Base-by-base conservation (phyloP, 2,329 filamentous ascomycete genomes). In the Echinosphaeria canescens region DNA sequence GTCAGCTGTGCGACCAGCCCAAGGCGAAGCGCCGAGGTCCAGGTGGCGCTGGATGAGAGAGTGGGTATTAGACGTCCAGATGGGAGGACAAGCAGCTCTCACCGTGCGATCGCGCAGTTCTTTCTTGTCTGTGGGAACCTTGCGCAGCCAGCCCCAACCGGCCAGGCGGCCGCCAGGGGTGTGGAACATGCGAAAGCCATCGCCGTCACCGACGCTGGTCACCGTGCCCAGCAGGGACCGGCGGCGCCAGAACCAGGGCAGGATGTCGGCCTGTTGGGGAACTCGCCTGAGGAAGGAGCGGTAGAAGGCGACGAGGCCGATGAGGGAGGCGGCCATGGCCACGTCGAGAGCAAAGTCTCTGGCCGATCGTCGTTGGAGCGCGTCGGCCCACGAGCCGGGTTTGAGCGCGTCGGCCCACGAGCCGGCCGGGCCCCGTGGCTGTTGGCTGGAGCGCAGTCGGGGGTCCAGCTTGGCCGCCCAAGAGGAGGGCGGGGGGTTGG, bases 151-250 rank as follows among this genome's bases (percentile, higher is more conserved):
- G n/a, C 76, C 82, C 88, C 88, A 98, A 28, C 88, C 88, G 9
- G 75, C 62, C 27, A 84, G 48, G 36, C 71, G 62, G 9, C 88
- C 88, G n/a, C 85, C 85, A 0, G 88, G 88, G 0, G 82, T 95
- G 47, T 98, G 88, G 46, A 75, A 98, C 25, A 98, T 48, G 38
- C 88, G 75, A 47, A 98, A 93, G 44, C 85, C 85, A 49, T 98
- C 88, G 4, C 82, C 90, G 58, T 98, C 88, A 23, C 90, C 88
- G 14, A 98, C 88, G 38, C 78, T 82, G 10, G 85, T 93, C 23
- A 95, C 88, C 33, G 64, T 65, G 10, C 88, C 88, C 38, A 85
- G 75, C 23, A 98, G 43, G 37, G 68, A 84, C 38, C 78, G 63
- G 32, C 58, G 70, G 24, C 78, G 68, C 43, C 85, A 85, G 42